Evolutionary conservation across 75 land plant species (phyloP).

Genomic region (Cunninghamia lanceolata): DNA sequence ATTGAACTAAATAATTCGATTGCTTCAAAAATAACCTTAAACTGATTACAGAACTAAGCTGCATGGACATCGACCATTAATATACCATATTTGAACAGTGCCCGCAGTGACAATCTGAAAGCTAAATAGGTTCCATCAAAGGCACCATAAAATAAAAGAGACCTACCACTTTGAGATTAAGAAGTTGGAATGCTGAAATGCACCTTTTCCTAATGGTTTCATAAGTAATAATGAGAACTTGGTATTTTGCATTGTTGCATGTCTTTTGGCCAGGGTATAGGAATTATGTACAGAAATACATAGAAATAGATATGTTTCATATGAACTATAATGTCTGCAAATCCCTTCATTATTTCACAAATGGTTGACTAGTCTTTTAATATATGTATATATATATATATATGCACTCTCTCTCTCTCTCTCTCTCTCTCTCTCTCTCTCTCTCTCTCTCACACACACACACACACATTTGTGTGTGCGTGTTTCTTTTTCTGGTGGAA

Average conservation of each 20-base stretch:
- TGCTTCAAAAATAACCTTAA: not conserved
- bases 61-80: not conserved
- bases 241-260: not conserved
- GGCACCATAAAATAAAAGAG: not conserved
- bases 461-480: too few relatives aligned
- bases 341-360: too few relatives aligned
- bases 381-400: too few relatives aligned
- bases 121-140: not conserved
- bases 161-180: not conserved
- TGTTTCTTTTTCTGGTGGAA: too few relatives aligned
- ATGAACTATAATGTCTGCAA: too few relatives aligned
- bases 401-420: too few relatives aligned
- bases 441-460: too few relatives aligned
- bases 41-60: not conserved
- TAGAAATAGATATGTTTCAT: too few relatives aligned
- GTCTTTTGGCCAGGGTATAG: too few relatives aligned
- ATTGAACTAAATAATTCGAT: not conserved
- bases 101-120: not conserved
- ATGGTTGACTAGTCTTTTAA: too few relatives aligned
- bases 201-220: not conserved
- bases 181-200: not conserved
- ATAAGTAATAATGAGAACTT: not conserved
- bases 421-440: too few relatives aligned
- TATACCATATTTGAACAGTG: not conserved
- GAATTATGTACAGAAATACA: too few relatives aligned